Conservation (phyloP, 352 stramenopile species). For the Phytophthora chlamydospora region DNA sequence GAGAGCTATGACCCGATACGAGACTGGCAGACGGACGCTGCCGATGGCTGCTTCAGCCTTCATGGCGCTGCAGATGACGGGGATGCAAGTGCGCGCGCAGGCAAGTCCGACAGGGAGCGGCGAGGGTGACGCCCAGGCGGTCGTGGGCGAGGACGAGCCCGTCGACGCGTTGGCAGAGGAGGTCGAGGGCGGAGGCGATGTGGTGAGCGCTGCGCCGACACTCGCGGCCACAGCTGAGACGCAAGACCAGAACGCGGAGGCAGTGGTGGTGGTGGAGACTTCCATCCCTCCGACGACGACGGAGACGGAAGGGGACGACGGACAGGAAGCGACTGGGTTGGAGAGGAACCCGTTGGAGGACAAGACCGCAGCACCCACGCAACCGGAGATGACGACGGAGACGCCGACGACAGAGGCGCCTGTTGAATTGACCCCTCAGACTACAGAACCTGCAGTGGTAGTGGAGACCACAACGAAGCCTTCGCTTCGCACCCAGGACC, state of each 20-base stretch:
- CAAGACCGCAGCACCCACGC: conserved; percentile 1
- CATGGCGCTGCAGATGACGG: conserved; percentile 4
- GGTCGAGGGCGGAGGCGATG: conserved; percentile 12
- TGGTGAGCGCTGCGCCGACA: neutral
- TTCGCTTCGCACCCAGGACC: conserved; percentile 38
- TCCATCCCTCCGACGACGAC: neutral
- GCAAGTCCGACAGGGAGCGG: conserved; percentile 2
- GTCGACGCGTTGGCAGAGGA: conserved; percentile 15
- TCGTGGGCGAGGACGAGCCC: conserved; percentile 14
- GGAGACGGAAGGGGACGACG: neutral
- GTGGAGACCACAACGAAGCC: conserved; percentile 35
- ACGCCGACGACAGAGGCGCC: conserved; percentile 1
- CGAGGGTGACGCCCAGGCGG: conserved; percentile 1
- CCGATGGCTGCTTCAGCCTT: conserved; percentile 1
- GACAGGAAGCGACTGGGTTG: neutral
- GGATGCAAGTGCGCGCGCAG: conserved; percentile 8
- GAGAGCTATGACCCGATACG: conserved; percentile 6
- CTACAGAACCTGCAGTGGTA: conserved; percentile 11
- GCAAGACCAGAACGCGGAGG: conserved; percentile 8
- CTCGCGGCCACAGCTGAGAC: neutral
- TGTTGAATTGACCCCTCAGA: neutral
- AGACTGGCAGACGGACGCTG: conserved; percentile 1
- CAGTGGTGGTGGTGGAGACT: conserved; percentile 13
- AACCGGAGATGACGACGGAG: conserved; percentile 3
- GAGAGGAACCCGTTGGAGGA: conserved; percentile 9